Base-by-base conservation (phyloP, 108 stramenopile genomes). In the Ochromonas danica region DNA sequence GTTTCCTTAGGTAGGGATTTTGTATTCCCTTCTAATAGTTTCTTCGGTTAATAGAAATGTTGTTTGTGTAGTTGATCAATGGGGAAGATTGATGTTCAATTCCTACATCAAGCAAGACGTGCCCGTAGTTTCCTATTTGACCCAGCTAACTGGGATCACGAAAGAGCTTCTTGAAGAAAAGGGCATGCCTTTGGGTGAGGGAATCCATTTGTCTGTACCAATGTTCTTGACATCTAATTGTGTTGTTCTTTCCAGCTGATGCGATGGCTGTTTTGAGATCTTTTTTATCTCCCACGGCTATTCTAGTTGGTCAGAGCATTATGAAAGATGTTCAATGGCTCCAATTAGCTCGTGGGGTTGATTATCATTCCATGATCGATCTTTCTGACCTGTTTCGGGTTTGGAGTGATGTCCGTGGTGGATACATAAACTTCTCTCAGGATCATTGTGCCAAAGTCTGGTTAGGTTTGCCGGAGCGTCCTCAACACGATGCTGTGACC, bases 271-370 rank as follows among this genome's bases (percentile, higher is more conserved):
- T 6, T 22, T 27, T 75, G 6, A 6, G 72, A 42, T 3, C 25
- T 27, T 42, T 42, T 75, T 33, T 75, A 14, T 45, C 45, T 27
- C 72, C 72, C 3, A 27, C 6, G 6, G 72, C 51, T 10, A 36
- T 75, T 31, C 31, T 75, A 36, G 72, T 75, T 17, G 72, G 72
- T 30, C 72, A 75, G 31, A 75, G 51, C 31, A 75, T 75, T 31
- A 3, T 14, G 3, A 75, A 75, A 75, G 72, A 75, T 75, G 72
- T 75, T 6, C 72, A 75, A 33, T 75, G 72, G 72, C 72, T 75
- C 10, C 45, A 60, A 41, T 60, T 75, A 60, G 45, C 43, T 27
- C 14, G 38, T 35, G 72, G 72, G 6, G 31, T 75, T 22, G 72
- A 75, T 36, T 75, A 75, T 33, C n/a, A 17, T 57, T 75, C 72